phyloP scores from a whole-genome alignment of 345 rosid genomes.

The Clarkia xantiana region DNA sequence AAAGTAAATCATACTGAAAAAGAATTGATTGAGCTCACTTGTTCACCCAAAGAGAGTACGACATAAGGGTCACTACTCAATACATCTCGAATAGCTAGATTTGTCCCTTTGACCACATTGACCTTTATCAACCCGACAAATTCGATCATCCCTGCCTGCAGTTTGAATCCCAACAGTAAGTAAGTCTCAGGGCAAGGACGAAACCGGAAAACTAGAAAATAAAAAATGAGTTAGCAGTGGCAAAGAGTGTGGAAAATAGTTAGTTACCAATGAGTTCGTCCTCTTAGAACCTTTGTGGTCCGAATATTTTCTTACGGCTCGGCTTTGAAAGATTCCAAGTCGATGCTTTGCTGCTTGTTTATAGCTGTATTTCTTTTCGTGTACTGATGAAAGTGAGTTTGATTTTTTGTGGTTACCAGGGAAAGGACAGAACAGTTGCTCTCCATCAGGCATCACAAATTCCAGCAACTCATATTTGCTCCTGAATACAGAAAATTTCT shows the following conservation, averaged over 20 bases:
- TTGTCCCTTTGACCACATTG: conserved; percentile 89
- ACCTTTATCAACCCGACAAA: conserved; percentile 91
- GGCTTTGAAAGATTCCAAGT: conserved; percentile 66
- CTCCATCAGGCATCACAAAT: conserved; percentile 27
- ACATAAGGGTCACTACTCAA: conserved; percentile 92
- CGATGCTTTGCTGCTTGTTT: conserved; percentile 50
- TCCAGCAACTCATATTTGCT: conserved; percentile 67
- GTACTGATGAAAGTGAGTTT: conserved; percentile 16
- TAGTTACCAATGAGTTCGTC: conserved; percentile 47
- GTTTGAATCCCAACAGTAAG: conserved; percentile 1
- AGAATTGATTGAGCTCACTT: conserved; percentile 30
- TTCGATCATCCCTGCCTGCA: conserved; percentile 94
- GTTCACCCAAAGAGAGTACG: conserved; percentile 67
- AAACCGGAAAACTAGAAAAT: too few relatives aligned
- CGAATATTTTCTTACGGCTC: conserved; percentile 72
- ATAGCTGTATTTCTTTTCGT: conserved; percentile 28
- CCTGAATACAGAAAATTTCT: conserved; percentile 19
- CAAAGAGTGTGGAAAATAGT: not conserved
- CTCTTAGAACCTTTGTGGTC: conserved; percentile 54
- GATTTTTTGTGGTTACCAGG: conserved; percentile 21
- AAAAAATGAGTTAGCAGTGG: not conserved
- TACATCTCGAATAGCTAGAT: conserved; percentile 79
- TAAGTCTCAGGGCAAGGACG: too few relatives aligned
- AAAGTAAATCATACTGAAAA: too few relatives aligned
- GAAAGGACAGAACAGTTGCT: conserved; percentile 23